These are phyloP conservation scores for Phlebopus sp. DNA, from an alignment of 1,284 basidiomycete genomes.

Conservation along the genomic window DNA sequence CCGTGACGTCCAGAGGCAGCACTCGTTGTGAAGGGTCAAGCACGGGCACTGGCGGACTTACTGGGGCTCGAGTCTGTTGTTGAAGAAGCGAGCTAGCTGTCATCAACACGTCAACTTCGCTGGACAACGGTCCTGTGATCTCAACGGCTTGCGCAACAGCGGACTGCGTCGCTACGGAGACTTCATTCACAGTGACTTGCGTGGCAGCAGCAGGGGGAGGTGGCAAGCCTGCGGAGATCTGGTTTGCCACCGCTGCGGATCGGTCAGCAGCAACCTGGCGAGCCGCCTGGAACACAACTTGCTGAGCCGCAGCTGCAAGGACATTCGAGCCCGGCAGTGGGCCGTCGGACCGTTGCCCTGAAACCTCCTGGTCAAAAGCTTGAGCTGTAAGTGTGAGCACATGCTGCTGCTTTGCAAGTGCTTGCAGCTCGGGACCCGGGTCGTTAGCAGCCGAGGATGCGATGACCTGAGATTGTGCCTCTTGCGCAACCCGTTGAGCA, in stretches of 20 bases:
- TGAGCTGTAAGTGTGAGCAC: conserved; percentile 74
- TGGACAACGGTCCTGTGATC: conserved; percentile 37
- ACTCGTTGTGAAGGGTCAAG: conserved; percentile 29
- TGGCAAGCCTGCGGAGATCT: conserved; percentile 38
- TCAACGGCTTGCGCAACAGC: conserved; percentile 43
- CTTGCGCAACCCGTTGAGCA: conserved; percentile 70
- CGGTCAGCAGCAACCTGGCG: conserved; percentile 61
- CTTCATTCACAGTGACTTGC: conserved; percentile 71
- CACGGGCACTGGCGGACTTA: conserved; percentile 27
- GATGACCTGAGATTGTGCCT: conserved; percentile 65
- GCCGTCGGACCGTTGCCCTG: conserved; percentile 48
- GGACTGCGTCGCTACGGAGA: conserved; percentile 70
- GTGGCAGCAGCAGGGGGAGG: conserved; percentile 42
- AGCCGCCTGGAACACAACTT: conserved; percentile 76
- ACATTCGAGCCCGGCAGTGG: conserved; percentile 41
- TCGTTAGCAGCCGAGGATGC: conserved; percentile 46
- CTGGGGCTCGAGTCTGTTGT: conserved; percentile 29
- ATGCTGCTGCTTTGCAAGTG: conserved; percentile 74
- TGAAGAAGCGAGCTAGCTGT: conserved; percentile 36
- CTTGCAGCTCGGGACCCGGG: conserved; percentile 51
- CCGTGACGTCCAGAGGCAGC: conserved; percentile 25
- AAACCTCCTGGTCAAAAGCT: conserved; percentile 67
- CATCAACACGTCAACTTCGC: conserved; percentile 34
- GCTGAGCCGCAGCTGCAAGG: conserved; percentile 69
- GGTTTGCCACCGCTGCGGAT: conserved; percentile 40